Base-by-base conservation (phyloP, 2,329 filamentous ascomycete genomes). In the Fusarium sp. region DNA sequence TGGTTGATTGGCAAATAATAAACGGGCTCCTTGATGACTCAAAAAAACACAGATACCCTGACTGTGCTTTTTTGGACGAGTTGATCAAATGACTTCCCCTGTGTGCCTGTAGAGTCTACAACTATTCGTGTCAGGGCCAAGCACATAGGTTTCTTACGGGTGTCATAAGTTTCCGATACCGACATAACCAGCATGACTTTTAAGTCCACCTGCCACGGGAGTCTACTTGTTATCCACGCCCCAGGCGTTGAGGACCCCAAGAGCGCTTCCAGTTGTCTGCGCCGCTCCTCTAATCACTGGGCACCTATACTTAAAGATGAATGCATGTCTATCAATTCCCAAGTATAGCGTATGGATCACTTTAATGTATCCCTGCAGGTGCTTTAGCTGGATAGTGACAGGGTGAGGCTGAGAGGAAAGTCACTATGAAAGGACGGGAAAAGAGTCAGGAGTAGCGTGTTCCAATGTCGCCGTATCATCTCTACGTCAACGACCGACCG, bases 241-340 rank as follows among this genome's bases (percentile, higher is more conserved):
- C 92, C 95, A 62, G 71, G 79, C 61, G 91, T 91, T 42, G 91
- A 92, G 80, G 89, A 90, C 67, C 78, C 87, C 5, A 81, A 87
- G 29, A 86, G 88, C 31, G 93, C 89, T 1, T 82, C 93, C 7
- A 87, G 90, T 11, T 90, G 94, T 45, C 87, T 97, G 27, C 85
- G 85, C 59, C 86, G 89, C 16, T 93, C 93, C 2, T 94, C 97
- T 31, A 75, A 91, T 97, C 56, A 97, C 94, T 2, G 89, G 89
- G 8, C 94, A 95, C 81, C 94, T 94, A 4, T 89, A 94, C 13
- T 88, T 96, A 42, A 90, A 90, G 3, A 92, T 95, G 87, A 94
- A 93, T 83, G 88, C 94, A 79, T 97, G 91, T 83, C 87, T 97
- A 14, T 88, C 88, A 20, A 86, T 16, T 35, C 34, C 34, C 34